Base-by-base conservation (phyloP, 805 yeast species). In the Saccharomycopsis amapae region DNA sequence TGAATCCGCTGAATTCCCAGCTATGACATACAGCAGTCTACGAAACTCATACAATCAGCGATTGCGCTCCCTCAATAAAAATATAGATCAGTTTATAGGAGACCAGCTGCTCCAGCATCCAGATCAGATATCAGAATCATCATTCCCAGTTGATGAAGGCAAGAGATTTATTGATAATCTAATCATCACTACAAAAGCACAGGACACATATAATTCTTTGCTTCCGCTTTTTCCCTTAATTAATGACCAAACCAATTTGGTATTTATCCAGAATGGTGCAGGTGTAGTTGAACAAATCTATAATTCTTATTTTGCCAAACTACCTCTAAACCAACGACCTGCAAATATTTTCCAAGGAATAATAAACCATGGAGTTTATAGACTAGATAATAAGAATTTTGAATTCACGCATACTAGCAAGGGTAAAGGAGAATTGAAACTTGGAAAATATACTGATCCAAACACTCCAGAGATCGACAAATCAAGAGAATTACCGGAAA, bases 201-300 rank as follows among this genome's bases (percentile, higher is more conserved):
- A 81, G 50, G 85, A 83, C 56, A 83, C 95, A 0, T 63, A 69
- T 19, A 60, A 62, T 3, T 94, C 97, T 0, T 49, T 89, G 15
- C 58, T 56, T 28, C 81, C 82, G 2, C 67, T 78, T 43, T 50
- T 76, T 18, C 68, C 72, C 1, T 64, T 64, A 45, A 69, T 90
- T 24, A 61, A 64, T 24, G 57, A 65, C 2, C 58, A 68, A 2
- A 76, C 95, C 2, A 81, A 78, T 49, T 63, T 89, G 10, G 57
- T 90, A 32, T 62, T 93, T 19, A 62, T 90, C 5, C 97, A 93
- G 55, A 93, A 93, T 60, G 98, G 98, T 1, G 71, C 88, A 69
- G 97, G 97, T 7, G 79, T 84, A 19, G 66, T 75, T 5, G 84
- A 83, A 9, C 68, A 71, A 35, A 58, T 88, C 28, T 63, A 67